Evolutionary conservation across 371 early-diverging fungal genomes (phyloP).

Genomic region (Mortierella sp.): DNA sequence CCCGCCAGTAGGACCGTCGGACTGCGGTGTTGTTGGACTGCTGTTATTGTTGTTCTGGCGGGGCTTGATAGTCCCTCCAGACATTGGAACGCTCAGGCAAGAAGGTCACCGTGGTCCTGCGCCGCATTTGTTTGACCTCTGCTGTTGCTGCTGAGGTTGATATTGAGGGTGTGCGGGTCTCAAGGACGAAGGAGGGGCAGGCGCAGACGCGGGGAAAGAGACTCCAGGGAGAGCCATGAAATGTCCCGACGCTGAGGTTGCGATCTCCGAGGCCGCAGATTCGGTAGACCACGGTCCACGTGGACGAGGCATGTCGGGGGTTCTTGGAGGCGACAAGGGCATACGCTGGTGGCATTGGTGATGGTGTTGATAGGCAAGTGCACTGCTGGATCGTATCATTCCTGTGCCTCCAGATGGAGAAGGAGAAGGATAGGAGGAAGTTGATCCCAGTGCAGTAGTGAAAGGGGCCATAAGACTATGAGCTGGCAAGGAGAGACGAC

Average conservation of each 20-base stretch:
- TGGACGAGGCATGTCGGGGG: slow-evolving; percentile 33
- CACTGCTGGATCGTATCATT: slow-evolving; percentile 20
- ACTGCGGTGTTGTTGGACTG: background rate
- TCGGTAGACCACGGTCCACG: slow-evolving; percentile 6
- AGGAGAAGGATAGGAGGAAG: background rate
- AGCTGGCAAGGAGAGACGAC: slow-evolving; percentile 41
- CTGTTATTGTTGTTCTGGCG: background rate
- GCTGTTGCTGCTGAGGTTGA: background rate
- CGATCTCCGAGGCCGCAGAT: background rate
- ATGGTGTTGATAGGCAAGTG: background rate
- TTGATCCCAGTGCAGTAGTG: background rate
- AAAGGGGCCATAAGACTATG: slow-evolving; percentile 7
- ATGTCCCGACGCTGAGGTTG: slow-evolving; percentile 18
- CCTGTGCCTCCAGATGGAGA: slow-evolving; percentile 1
- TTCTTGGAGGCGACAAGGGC: slow-evolving; percentile 40
- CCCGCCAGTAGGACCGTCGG: background rate
- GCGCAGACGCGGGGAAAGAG: background rate
- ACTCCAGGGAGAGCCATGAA: slow-evolving; percentile 34
- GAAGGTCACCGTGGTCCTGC: background rate
- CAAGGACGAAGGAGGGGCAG: slow-evolving; percentile 3
- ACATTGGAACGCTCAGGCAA: background rate
- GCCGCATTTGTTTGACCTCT: no score
- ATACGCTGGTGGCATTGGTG: background rate
- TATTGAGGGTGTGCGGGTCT: background rate
- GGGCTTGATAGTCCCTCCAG: background rate